Evolutionary conservation across 345 rosid genomes (phyloP).

Genomic region (Nephelium lappaceum): DNA sequence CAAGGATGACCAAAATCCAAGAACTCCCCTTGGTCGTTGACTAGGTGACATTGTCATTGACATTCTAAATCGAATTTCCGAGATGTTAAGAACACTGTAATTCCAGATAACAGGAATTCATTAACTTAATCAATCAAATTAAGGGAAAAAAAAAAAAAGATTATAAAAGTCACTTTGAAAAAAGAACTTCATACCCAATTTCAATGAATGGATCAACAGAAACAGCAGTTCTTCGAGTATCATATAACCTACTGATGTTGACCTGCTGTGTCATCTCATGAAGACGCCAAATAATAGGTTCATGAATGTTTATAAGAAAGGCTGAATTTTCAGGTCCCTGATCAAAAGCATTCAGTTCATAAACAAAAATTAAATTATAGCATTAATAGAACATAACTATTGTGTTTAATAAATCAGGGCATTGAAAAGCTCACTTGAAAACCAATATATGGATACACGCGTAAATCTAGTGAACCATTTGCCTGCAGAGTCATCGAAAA

Average conservation of each 20-base stretch:
- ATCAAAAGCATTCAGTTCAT: constrained; percentile 22
- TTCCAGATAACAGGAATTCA: constrained; percentile 25
- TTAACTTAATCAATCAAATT: constrained; percentile 13
- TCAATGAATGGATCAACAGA: constrained; percentile 97
- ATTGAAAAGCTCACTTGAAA: constrained; percentile 55
- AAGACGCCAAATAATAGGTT: constrained; percentile 98
- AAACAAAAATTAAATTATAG: constrained; percentile 14
- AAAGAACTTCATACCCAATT: constrained; percentile 64
- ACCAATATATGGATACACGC: constrained; percentile 87
- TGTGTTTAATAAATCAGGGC: constrained; percentile 11
- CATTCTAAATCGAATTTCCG: constrained; percentile 89
- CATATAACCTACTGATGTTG: constrained; percentile 68
- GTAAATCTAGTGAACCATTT: constrained; percentile 77
- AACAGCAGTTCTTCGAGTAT: constrained; percentile 73
- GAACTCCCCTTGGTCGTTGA: constrained; percentile 95
- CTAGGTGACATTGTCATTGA: constrained; percentile 98
- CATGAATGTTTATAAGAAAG: constrained; percentile 89
- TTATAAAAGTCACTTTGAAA: constrained; percentile 1
- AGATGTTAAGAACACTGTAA: constrained; percentile 78
- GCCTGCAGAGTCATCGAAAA: constrained; percentile 78
- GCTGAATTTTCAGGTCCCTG: constrained; percentile 89
- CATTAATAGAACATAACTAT: constrained; percentile 1
- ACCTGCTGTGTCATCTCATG: constrained; percentile 95
- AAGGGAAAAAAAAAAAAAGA: constrained; percentile 11
- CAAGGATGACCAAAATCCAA: constrained; percentile 97